Conservation (phyloP, 2,329 filamentous ascomycete species). For the Talaromyces amestolkiae region DNA sequence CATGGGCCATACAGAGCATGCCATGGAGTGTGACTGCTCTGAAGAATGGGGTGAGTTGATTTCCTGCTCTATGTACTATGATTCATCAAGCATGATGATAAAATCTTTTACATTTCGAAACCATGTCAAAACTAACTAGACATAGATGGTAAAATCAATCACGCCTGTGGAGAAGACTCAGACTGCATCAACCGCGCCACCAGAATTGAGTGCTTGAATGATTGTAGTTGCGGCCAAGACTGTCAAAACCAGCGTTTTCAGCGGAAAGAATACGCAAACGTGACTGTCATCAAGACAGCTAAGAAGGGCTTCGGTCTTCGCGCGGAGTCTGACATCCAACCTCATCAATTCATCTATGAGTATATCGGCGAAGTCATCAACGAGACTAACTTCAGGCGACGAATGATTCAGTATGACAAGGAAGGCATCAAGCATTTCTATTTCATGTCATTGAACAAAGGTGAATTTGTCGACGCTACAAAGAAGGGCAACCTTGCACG, state of each 20-base stretch:
- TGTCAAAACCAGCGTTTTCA: slow-evolving; percentile 97
- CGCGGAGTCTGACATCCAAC: slow-evolving; percentile 70
- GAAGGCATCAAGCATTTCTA: slow-evolving; percentile 99
- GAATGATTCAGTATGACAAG: slow-evolving; percentile 90
- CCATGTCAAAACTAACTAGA: slow-evolving; percentile 44
- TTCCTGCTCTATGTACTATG: background rate
- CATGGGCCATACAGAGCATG: slow-evolving; percentile 87
- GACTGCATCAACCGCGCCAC: slow-evolving; percentile 98
- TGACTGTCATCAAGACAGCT: slow-evolving; percentile 94
- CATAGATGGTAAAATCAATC: slow-evolving; percentile 57
- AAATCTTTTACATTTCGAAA: background rate
- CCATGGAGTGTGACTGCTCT: slow-evolving; percentile 89
- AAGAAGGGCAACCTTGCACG: slow-evolving; percentile 93
- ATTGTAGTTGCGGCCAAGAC: slow-evolving; percentile 79
- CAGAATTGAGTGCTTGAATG: slow-evolving; percentile 90
- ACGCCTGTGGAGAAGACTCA: slow-evolving; percentile 90
- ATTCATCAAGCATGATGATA: background rate
- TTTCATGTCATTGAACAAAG: slow-evolving; percentile 97
- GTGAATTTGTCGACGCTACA: slow-evolving; percentile 95
- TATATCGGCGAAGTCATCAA: slow-evolving; percentile 99
- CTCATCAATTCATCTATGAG: slow-evolving; percentile 93
- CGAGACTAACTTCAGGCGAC: slow-evolving; percentile 80
- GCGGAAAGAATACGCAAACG: slow-evolving; percentile 80
- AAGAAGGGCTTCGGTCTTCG: slow-evolving; percentile 96
- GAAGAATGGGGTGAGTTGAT: slow-evolving; percentile 86